Conservation (phyloP, 345 rosid species). For the Syzygium jambos region DNA sequence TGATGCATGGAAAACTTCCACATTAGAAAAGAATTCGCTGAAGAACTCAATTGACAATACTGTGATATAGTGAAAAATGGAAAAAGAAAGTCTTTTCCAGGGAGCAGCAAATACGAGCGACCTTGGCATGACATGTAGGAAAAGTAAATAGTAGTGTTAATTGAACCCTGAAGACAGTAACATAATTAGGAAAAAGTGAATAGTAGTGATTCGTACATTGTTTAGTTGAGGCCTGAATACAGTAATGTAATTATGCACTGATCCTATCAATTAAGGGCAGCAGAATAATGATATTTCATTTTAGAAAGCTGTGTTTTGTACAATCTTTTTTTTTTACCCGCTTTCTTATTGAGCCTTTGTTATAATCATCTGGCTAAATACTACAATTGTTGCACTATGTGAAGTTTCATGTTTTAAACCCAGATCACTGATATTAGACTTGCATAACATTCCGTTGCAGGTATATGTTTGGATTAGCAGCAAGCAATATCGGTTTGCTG, state of each 20-base stretch:
- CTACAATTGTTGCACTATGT: background rate
- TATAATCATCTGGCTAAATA: background rate
- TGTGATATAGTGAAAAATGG: background rate
- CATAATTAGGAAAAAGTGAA: background rate
- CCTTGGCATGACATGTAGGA: background rate
- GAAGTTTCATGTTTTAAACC: background rate
- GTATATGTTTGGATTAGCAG: slow-evolving; percentile 56
- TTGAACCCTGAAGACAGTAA: background rate
- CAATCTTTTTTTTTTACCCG: background rate
- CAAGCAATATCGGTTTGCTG: slow-evolving; percentile 64
- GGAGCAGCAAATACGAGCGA: background rate
- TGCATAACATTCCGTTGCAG: slow-evolving; percentile 18
- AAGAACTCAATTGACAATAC: background rate
- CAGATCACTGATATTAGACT: background rate
- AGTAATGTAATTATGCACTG: background rate
- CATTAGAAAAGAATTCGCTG: background rate
- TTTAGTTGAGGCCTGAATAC: background rate
- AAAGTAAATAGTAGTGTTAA: background rate
- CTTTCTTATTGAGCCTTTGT: background rate
- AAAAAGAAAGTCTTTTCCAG: background rate
- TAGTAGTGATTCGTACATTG: background rate
- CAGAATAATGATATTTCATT: background rate
- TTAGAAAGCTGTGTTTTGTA: background rate
- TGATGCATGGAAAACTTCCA: background rate
- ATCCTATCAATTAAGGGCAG: background rate